A percentile compares a stretch with the other conserved stretches of the same genome.
These are phyloP conservation scores for Irpex sp. DNA, from an alignment of 1,284 basidiomycete species.

Conservation along the genomic window DNA sequence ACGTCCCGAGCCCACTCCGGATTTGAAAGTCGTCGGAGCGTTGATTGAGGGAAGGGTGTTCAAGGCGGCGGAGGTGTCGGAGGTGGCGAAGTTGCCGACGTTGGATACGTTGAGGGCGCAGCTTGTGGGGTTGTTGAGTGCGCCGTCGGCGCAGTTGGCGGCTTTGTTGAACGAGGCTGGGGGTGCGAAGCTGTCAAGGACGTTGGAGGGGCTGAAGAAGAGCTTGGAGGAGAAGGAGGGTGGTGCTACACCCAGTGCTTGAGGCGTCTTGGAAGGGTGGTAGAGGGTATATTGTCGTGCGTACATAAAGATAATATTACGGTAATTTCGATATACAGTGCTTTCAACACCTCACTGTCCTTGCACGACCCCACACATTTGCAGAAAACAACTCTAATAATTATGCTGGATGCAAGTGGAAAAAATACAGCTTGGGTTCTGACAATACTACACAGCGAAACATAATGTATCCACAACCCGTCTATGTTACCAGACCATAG, in stretches of 20 bases:
- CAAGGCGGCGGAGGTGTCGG: conserved; percentile 49
- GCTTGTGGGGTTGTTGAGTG: conserved; percentile 70
- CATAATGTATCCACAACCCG: neutral
- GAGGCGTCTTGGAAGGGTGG: neutral
- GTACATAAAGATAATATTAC: neutral
- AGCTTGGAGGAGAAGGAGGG: conserved; percentile 56
- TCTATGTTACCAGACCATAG: neutral
- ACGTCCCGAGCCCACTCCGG: conserved; percentile 50
- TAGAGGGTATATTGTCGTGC: neutral
- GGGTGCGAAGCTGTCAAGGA: conserved; percentile 71
- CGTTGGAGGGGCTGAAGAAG: conserved; percentile 74
- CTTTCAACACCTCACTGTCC: too few species aligned
- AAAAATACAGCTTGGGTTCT: neutral
- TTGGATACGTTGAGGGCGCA: conserved; percentile 71
- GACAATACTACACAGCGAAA: neutral
- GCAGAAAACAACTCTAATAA: neutral
- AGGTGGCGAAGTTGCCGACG: conserved; percentile 65
- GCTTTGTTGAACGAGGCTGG: conserved; percentile 68
- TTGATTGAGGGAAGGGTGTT: conserved; percentile 72
- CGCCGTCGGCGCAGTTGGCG: conserved; percentile 67
- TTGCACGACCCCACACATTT: neutral
- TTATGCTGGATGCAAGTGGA: neutral
- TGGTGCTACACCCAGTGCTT: conserved; percentile 1
- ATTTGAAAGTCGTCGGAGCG: conserved; percentile 70
- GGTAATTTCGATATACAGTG: neutral